phyloP scores from a whole-genome alignment of 2,329 filamentous ascomycete species.

The Cladophialophora yegresii region DNA sequence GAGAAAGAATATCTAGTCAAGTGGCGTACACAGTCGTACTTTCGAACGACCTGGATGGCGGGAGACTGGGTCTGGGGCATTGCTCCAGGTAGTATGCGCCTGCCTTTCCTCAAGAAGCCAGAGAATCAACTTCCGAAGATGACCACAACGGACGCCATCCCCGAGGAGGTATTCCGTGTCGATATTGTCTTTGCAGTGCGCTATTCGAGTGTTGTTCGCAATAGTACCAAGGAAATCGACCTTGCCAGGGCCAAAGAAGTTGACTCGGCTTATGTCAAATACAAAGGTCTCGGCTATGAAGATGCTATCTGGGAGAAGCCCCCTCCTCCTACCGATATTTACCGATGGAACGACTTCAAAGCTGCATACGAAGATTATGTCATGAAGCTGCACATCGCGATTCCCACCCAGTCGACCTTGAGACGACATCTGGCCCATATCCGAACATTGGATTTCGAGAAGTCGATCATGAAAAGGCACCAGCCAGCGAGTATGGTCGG shows the following conservation, averaged over 20 bases:
- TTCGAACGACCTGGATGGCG: slow-evolving; percentile 80
- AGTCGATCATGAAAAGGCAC: slow-evolving; percentile 64
- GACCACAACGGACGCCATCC: slow-evolving; percentile 75
- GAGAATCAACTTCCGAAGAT: slow-evolving; percentile 65
- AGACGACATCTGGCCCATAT: slow-evolving; percentile 68
- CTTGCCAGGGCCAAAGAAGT: slow-evolving; percentile 72
- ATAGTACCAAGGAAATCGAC: slow-evolving; percentile 68
- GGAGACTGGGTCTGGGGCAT: slow-evolving; percentile 86
- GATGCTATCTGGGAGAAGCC: slow-evolving; percentile 88
- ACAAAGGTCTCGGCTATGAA: slow-evolving; percentile 87
- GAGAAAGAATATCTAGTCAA: slow-evolving; percentile 92
- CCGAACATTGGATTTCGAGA: slow-evolving; percentile 65
- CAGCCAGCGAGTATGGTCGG: slow-evolving; percentile 75
- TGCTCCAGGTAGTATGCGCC: slow-evolving; percentile 64
- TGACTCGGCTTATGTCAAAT: slow-evolving; percentile 78
- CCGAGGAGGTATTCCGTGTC: slow-evolving; percentile 79
- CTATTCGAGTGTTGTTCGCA: slow-evolving; percentile 60
- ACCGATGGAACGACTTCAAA: slow-evolving; percentile 76
- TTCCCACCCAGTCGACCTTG: slow-evolving; percentile 58
- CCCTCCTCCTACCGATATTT: slow-evolving; percentile 64
- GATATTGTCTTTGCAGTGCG: slow-evolving; percentile 87
- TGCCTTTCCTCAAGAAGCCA: slow-evolving; percentile 72
- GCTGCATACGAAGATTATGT: slow-evolving; percentile 85
- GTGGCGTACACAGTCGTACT: slow-evolving; percentile 80
- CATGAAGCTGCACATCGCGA: slow-evolving; percentile 71